Evolutionary conservation across 495 filamentous ascomycete species (phyloP), one percentile per base, ranked within the genome.

Genomic region (Penicillium arizonense): DNA sequence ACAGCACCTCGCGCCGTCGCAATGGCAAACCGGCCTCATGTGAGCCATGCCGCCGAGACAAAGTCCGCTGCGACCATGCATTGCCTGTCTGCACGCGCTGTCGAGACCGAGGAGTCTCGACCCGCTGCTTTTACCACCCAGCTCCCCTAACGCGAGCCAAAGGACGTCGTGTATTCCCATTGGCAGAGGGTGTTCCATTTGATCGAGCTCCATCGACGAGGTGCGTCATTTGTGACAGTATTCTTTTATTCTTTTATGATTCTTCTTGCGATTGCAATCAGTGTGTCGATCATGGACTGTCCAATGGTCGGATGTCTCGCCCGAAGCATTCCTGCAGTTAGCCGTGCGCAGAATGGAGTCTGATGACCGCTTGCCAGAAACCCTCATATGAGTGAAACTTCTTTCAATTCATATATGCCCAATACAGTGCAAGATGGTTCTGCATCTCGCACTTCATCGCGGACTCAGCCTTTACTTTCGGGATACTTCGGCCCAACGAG

Each of bases 21-120:
- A 79, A 78, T 65, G 74, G 77, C 8, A 72, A 74, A 35, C 63
- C 60, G 26, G 67, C 73, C 26, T 75, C 74, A 2, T 79, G 76
- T 50, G 73, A 80, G 70, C 73, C 75, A 12, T 79, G 76, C 52
- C 67, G 76, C 1, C 73, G 70, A 50, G 64, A 69, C 40, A 78
- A 80, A 59, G 61, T 79, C 30, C 67, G 72, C 20, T 79, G 75
- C 40, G 73, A 79, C 43, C 76, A 78, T 56, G 45, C 50, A 4
- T n/a, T 65, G 11, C 75, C 59, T 34, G 57, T 48, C 13, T 73
- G 64, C 47, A 61, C 56, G 43, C 66, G 52, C 47, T 74, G 61
- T 54, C 40, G 52, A 21, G 44, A 58, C 11, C 64, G 72, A 13
- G 64, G 62, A 4, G 58, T 65, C 2, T 42, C 59, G 1, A 30